Base-by-base conservation (phyloP, 257 asterid genomes). In the Primulina eburnea region DNA sequence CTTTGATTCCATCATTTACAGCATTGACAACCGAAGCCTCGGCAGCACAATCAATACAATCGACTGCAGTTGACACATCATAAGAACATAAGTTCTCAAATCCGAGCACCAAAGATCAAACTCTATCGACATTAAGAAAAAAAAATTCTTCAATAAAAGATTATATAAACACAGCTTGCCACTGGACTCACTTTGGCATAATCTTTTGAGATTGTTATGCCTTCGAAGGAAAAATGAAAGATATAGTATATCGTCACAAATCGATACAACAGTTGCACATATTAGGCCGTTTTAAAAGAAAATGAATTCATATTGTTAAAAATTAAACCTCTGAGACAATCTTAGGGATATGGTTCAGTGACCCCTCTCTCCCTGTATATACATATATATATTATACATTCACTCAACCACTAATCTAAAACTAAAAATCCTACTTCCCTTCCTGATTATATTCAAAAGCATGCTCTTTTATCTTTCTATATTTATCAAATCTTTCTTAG, bases 11-110 rank as follows among this genome's bases (percentile, higher is more conserved):
- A 47, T 92, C 96, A 32, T 83, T 84, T 53, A 92, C 97, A 4
- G 97, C 98, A 73, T 78, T 85, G 71, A 92, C 86, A 43, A 90
- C 97, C 0, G 98, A 90, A 40, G 82, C 81, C 73, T 92, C 98
- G 43, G 98, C 96, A 74, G 98, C 98, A 76, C 97, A 92, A 75
- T 92, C 98, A 65, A 92, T 92, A 90, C 97, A 92, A 82, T 92
- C 98, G 75, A 92, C 98, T 92, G 68, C 20, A 20, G n/a, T 5
- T 56, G 38, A 64, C 72, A 62, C 55, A 50, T 68, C 57, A 72
- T 3, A 11, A 40, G 38, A 79, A 29, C 58, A 65, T 32, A 57
- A 43, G 34, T 37, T 8, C 52, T 28, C 40, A 50, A 29, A 24
- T 33, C 37, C 12, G 11, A 33, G 34, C 16, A 47, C 58, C 30